Percentiles rank a stretch among this genome's conserved stretches.
phyloP scores from a whole-genome alignment of 2,329 filamentous ascomycete species.

The Claviceps humidiphila region DNA sequence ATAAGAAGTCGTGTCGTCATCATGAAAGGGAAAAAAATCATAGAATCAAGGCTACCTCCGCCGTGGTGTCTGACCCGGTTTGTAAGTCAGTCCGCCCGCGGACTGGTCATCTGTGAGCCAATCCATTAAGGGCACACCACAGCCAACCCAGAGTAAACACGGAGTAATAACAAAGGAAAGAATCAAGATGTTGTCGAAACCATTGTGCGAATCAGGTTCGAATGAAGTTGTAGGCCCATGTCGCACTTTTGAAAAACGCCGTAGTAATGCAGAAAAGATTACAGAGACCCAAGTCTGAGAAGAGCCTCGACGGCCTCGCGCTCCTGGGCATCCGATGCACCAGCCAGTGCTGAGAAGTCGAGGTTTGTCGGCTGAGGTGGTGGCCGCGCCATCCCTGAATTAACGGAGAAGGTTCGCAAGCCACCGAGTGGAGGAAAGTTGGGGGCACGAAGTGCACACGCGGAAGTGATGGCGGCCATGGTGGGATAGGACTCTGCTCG shows the following conservation, averaged over 20 bases:
- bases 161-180: not conserved
- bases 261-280: conserved; percentile 29
- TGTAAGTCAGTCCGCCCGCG: conserved; percentile 7
- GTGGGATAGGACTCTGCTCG: conserved; percentile 52
- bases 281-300: conserved; percentile 68
- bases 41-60: conserved; percentile 20
- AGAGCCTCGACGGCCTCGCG: conserved; percentile 72
- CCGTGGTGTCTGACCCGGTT: conserved; percentile 18
- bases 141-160: not conserved
- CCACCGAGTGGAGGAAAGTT: conserved; percentile 35
- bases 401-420: conserved; percentile 35
- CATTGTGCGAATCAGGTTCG: not conserved
- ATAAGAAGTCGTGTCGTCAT: conserved; percentile 20
- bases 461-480: conserved; percentile 41
- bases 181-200: not conserved
- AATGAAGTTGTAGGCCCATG: not conserved
- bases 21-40: conserved; percentile 11
- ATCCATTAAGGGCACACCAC: not conserved
- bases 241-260: conserved; percentile 4
- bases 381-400: conserved; percentile 39
- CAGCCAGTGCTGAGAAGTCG: conserved; percentile 36
- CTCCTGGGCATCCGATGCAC: conserved; percentile 55
- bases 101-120: conserved; percentile 4
- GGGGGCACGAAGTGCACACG: conserved; percentile 26
- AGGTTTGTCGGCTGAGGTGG: conserved; percentile 39